Conservation (phyloP, 2,329 filamentous ascomycete species). For the Cordyceps tenuipes region DNA sequence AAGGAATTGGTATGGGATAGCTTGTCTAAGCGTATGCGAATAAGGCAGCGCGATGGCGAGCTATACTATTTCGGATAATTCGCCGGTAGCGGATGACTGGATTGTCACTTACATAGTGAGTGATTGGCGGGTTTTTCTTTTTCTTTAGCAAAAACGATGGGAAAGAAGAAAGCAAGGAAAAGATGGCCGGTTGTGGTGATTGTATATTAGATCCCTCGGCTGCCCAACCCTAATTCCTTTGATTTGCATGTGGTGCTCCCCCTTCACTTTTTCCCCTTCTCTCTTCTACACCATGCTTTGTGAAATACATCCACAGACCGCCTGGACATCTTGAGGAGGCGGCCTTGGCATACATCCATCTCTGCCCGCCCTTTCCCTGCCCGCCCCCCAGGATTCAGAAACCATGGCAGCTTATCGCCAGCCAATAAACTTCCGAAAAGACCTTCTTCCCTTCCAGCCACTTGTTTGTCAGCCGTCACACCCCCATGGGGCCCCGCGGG, state of each 20-base stretch:
- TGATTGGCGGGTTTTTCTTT: background rate
- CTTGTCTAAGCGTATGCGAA: too few relatives aligned
- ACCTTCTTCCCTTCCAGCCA: background rate
- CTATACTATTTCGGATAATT: background rate
- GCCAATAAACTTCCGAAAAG: background rate
- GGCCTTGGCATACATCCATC: background rate
- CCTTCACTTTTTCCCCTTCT: background rate
- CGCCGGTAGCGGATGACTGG: background rate
- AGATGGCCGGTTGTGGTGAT: background rate
- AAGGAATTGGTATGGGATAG: background rate
- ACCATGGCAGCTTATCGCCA: background rate
- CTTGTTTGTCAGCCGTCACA: background rate
- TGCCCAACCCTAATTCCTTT: background rate
- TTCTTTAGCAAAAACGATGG: background rate
- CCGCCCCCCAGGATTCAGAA: background rate
- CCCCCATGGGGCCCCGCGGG: slow-evolving; percentile 7
- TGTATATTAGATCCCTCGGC: slow-evolving; percentile 2
- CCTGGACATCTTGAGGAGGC: background rate
- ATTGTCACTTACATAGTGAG: background rate
- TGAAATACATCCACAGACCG: background rate
- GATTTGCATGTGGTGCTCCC: background rate
- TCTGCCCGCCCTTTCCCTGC: background rate
- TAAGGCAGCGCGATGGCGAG: background rate
- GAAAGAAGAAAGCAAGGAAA: background rate
- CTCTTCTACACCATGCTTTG: background rate